Base-by-base conservation (phyloP, 176 grass and related monocot genomes). In the Stipa capillata region DNA sequence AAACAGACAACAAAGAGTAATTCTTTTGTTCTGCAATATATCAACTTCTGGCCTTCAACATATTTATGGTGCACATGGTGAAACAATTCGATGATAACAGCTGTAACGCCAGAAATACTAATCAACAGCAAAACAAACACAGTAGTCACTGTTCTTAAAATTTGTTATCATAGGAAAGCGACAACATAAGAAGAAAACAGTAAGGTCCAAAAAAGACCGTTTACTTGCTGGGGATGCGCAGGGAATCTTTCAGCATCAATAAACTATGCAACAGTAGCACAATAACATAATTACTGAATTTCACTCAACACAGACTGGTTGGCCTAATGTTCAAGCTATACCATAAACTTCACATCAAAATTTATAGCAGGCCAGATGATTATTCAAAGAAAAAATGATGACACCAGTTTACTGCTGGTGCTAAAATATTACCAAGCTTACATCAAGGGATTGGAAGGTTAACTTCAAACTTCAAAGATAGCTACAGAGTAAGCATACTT, bases 401-500 rank as follows among this genome's bases (percentile, higher is more conserved):
- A 42, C 3, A 42, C 3, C 13, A 58, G 21, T 49, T 74, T 67
- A 2, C 0, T 61, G 10, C 8, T 17, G 34, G 43, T 72, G 43
- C 23, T 59, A 33, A 58, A 65, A 37, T 53, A 73, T 0, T 37
- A 50, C 11, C 11, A 43, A 43, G 29, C 63, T 37, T 20, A 10
- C 20, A 43, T 65, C 45, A 89, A 40, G 51, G 50, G 6, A 33
- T 39, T 36, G 52, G 1, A 23, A 71, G 42, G 29, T 50, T 78
- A 27, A 54, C 6, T 39, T 59, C 17, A 55, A 52, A 40, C 16
- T 20, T 25, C 14, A 51, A 52, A 15, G 25, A 14, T 59, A 49
- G 65, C 58, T 33, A 18, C 31, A 17, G 58, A 61, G 14, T 6
- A 36, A 64, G 62, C 44, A 60, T 64, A 76, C 81, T 84, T 87